A percentile compares a stretch with the other conserved stretches of the same genome.
These are phyloP conservation scores for Aurinia saxatilis DNA, from an alignment of 345 rosid species.

Conservation along the genomic window DNA sequence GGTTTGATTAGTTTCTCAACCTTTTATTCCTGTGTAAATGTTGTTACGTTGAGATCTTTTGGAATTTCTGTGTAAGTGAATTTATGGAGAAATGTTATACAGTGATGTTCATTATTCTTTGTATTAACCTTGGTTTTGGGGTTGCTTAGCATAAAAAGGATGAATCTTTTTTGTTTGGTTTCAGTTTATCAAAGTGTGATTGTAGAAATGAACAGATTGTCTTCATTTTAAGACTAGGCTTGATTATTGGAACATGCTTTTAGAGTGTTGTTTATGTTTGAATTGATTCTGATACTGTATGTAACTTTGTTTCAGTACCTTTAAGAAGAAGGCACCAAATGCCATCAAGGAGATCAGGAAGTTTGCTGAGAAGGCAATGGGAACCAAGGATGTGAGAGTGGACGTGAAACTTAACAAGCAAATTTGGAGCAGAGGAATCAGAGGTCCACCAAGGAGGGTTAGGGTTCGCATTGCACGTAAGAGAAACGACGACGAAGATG, in stretches of 20 bases:
- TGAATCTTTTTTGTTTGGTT: neutral
- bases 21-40: neutral
- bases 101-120: no score
- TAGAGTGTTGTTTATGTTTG: neutral
- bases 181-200: neutral
- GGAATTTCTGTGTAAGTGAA: neutral
- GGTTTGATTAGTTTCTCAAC: neutral
- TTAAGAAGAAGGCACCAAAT: constrained; percentile 90
- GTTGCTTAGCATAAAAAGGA: no score
- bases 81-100: neutral
- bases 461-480: constrained; percentile 69
- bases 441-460: constrained; percentile 70
- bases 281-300: neutral
- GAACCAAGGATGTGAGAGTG: constrained; percentile 58
- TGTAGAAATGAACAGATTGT: neutral
- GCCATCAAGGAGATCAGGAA: constrained; percentile 79
- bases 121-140: no score
- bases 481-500: constrained; percentile 83
- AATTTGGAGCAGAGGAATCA: constrained; percentile 73
- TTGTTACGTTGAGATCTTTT: neutral
- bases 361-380: constrained; percentile 76
- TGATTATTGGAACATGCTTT: neutral
- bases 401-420: constrained; percentile 85
- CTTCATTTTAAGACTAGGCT: neutral
- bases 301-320: constrained; percentile 37